Conservation (phyloP, 2,329 filamentous ascomycete genomes). For the Aspergillus clavatus region DNA sequence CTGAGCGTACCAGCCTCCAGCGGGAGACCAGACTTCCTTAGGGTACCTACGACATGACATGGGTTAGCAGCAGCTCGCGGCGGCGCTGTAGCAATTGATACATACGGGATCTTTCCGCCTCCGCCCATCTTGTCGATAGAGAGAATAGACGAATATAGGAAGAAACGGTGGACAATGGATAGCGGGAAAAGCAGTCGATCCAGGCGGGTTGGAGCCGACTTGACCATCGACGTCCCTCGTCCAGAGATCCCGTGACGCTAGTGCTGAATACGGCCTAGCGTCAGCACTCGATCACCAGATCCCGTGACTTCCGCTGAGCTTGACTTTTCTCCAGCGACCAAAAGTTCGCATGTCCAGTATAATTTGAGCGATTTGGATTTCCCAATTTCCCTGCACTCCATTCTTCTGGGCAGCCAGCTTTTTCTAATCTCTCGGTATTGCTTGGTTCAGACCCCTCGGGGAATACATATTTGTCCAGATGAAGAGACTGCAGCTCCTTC, state of each 20-base stretch:
- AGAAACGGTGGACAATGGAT: constrained; percentile 20
- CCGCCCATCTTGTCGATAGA: constrained; percentile 56
- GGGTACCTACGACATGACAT: constrained; percentile 62
- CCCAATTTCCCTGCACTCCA: constrained; percentile 11
- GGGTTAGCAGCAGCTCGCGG: constrained; percentile 1
- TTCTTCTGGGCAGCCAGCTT: constrained; percentile 15
- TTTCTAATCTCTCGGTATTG: constrained; percentile 9
- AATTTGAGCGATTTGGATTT: constrained; percentile 9
- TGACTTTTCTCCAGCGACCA: constrained; percentile 33
- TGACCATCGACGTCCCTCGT: constrained; percentile 27
- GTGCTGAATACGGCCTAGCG: constrained; percentile 24
- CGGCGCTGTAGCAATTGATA: constrained; percentile 37
- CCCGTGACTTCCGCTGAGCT: constrained; percentile 38
- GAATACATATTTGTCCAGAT: constrained; percentile 34
- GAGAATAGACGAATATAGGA: constrained; percentile 19
- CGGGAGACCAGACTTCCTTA: constrained; percentile 98
- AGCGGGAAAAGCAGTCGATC: constrained; percentile 16
- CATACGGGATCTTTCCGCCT: constrained; percentile 71
- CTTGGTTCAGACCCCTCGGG: neutral
- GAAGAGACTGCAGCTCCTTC: constrained; percentile 49
- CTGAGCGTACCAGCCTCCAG: constrained; percentile 96
- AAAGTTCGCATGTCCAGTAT: constrained; percentile 14
- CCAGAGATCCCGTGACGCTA: constrained; percentile 26
- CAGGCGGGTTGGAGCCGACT: constrained; percentile 28
- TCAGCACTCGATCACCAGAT: constrained; percentile 26